Percentiles rank a stretch among this genome's conserved stretches.
Evolutionary conservation across 2,329 filamentous ascomycete genomes (phyloP).

Genomic region (Cladorrhinum sp.): DNA sequence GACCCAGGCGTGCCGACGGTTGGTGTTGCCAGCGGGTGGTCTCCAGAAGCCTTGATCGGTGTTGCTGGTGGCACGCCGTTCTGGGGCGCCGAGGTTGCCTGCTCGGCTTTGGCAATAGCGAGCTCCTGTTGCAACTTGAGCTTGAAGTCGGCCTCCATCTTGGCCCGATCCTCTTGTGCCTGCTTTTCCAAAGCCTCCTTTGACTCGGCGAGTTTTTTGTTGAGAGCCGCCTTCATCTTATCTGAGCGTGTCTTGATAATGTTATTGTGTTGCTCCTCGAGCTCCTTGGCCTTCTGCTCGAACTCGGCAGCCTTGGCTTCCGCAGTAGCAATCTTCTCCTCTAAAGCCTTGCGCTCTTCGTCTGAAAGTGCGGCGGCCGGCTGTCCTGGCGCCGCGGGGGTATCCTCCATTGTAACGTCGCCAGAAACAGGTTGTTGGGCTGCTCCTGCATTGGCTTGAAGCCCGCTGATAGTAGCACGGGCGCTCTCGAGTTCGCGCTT

Average conservation of each 20-base stretch:
- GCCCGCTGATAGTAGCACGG: constrained; percentile 48
- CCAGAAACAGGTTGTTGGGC: constrained; percentile 29
- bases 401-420: constrained; percentile 31
- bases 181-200: constrained; percentile 51
- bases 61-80: constrained; percentile 29
- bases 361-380: constrained; percentile 43
- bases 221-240: constrained; percentile 65
- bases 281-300: constrained; percentile 60
- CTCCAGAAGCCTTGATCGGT: constrained; percentile 24
- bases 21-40: constrained; percentile 36
- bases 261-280: constrained; percentile 59
- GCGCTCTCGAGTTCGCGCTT: constrained; percentile 59
- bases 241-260: constrained; percentile 65
- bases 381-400: constrained; percentile 22
- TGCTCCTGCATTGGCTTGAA: constrained; percentile 49
- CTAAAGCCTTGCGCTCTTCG: constrained; percentile 58
- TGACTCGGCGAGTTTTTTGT: constrained; percentile 68
- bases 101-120: constrained; percentile 59
- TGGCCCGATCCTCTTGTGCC: constrained; percentile 50
- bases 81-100: constrained; percentile 29
- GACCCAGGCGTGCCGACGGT: constrained; percentile 33
- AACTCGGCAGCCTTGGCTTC: constrained; percentile 62
- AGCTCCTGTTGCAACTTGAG: constrained; percentile 60
- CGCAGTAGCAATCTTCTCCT: constrained; percentile 59
- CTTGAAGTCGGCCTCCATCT: constrained; percentile 44